A percentile compares a stretch with the other conserved stretches of the same genome.
These are phyloP conservation scores for Trichoderma simmonsii DNA, from an alignment of 2,329 filamentous ascomycete species.

Conservation along the genomic window DNA sequence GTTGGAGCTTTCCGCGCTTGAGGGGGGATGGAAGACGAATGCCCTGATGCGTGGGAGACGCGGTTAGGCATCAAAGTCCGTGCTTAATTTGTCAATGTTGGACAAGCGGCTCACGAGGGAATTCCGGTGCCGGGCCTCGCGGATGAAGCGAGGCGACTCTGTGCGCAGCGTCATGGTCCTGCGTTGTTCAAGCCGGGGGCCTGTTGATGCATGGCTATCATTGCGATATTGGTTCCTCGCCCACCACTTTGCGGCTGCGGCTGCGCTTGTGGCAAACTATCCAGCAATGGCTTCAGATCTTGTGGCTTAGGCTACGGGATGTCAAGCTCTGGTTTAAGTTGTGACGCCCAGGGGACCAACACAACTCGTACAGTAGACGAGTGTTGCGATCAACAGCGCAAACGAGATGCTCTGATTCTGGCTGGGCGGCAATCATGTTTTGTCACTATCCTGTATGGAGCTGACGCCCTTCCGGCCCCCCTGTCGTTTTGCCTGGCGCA, in stretches of 20 bases:
- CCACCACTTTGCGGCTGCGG: neutral
- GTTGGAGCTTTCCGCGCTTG: neutral
- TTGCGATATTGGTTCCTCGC: neutral
- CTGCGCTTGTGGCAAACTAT: conserved; percentile 5
- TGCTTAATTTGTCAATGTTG: neutral
- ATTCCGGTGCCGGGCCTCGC: neutral
- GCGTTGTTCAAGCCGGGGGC: neutral
- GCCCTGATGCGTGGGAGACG: neutral
- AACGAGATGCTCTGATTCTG: neutral
- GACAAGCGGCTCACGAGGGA: neutral
- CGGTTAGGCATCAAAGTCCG: neutral
- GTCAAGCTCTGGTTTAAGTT: neutral
- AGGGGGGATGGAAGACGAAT: neutral
- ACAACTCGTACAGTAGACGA: neutral
- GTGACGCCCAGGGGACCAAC: neutral
- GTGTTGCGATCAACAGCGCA: neutral
- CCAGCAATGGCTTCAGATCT: conserved; percentile 4
- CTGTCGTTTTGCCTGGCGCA: neutral
- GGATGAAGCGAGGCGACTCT: neutral
- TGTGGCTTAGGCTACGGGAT: conserved; percentile 1
- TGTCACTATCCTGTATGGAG: neutral
- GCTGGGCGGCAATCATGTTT: neutral
- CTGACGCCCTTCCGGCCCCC: conserved; percentile 8
- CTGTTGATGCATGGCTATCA: neutral
- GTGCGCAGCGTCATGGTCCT: neutral